These are phyloP conservation scores for Camillea tinctor DNA, from an alignment of 2,329 filamentous ascomycete species.

Conservation along the genomic window DNA sequence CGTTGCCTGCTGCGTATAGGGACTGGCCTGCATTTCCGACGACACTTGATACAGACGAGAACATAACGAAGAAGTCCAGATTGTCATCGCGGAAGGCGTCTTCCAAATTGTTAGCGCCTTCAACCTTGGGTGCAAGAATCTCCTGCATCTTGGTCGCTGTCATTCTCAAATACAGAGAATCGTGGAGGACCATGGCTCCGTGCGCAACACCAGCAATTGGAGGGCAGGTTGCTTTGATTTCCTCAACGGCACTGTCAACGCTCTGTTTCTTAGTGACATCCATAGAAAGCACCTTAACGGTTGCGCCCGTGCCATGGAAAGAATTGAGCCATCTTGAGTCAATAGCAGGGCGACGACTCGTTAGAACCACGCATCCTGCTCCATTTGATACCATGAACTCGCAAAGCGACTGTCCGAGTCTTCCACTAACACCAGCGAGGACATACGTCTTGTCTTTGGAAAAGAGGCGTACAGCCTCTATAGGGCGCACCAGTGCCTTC, in stretches of 20 bases:
- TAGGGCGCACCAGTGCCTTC: not conserved
- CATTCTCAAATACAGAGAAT: conserved; percentile 26
- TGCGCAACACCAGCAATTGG: conserved; percentile 37
- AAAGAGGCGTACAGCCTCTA: conserved; percentile 2
- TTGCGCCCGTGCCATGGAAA: conserved; percentile 11
- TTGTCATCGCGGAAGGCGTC: conserved; percentile 25
- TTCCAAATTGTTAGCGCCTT: conserved; percentile 31
- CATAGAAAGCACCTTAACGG: conserved; percentile 12
- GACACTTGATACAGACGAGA: conserved; percentile 26
- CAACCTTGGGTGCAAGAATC: conserved; percentile 33
- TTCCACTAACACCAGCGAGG: conserved; percentile 29
- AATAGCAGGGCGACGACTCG: conserved; percentile 33
- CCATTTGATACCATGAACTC: conserved; percentile 33
- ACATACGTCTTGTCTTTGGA: conserved; percentile 31
- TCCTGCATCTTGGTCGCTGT: conserved; percentile 18
- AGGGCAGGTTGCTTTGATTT: conserved; percentile 22
- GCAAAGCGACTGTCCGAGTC: conserved; percentile 30
- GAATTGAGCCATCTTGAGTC: conserved; percentile 19
- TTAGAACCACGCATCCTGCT: conserved; percentile 30
- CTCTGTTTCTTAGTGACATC: conserved; percentile 17
- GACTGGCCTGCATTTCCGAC: conserved; percentile 12
- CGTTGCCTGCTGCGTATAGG: conserved; percentile 6
- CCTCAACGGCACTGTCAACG: conserved; percentile 6
- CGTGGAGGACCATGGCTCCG: conserved; percentile 38
- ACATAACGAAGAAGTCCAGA: conserved; percentile 38